phyloP scores from a whole-genome alignment of 179 eudicot species.

The Silene coronaria region DNA sequence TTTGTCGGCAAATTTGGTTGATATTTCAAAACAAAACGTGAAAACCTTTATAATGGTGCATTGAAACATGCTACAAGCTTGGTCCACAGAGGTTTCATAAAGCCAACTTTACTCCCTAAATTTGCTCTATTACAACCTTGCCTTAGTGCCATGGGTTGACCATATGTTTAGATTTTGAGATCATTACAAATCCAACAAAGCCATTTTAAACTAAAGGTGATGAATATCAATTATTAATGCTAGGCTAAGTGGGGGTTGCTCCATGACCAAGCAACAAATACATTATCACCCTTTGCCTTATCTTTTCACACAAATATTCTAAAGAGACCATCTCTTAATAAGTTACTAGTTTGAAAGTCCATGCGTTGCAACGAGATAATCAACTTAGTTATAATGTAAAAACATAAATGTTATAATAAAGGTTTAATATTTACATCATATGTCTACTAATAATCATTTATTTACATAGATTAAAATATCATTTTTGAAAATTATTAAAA shows the following conservation, averaged over 20 bases:
- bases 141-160: constrained; percentile 6
- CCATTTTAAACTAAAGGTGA: constrained; percentile 1
- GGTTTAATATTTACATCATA: too few species aligned
- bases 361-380: too few species aligned
- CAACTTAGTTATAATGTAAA: too few species aligned
- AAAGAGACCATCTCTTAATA: too few species aligned
- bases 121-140: constrained; percentile 1
- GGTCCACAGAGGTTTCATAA: background rate
- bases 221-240: background rate
- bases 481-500: too few species aligned
- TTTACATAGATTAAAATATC: too few species aligned
- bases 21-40: background rate
- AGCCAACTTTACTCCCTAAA: constrained; percentile 6
- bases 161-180: background rate
- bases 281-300: background rate
- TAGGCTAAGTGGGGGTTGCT: constrained; percentile 10
- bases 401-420: too few species aligned
- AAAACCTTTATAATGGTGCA: background rate
- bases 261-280: constrained; percentile 8
- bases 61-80: background rate
- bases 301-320: too few species aligned
- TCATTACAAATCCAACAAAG: background rate
- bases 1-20: background rate
- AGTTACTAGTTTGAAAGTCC: too few species aligned
- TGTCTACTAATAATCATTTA: too few species aligned